Evolutionary conservation across 169 alveolate genomes (phyloP).

Genomic region (Cryptosporidium ubiquitum): DNA sequence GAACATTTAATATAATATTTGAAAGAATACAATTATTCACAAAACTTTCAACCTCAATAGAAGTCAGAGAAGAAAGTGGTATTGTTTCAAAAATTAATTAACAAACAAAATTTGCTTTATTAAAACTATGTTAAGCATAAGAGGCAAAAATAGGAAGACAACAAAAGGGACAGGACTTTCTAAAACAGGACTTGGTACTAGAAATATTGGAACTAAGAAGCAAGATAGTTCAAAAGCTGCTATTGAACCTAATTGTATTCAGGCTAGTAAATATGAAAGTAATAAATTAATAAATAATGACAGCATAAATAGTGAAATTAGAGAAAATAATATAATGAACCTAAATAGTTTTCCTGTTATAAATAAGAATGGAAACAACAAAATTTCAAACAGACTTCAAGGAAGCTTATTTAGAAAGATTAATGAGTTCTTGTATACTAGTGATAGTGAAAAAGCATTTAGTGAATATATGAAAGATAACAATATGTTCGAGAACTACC

Average conservation of each 20-base stretch:
- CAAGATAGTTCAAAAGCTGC: not conserved
- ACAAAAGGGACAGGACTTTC: not conserved
- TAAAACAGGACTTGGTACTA: not conserved
- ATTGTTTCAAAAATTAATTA: not conserved
- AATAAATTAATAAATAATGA: not conserved
- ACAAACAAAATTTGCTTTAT: not conserved
- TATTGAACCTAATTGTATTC: not conserved
- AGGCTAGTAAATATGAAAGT: not conserved
- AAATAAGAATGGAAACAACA: not conserved
- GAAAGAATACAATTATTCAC: not conserved
- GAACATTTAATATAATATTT: too few species aligned
- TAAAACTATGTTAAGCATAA: not conserved
- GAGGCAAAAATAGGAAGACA: not conserved
- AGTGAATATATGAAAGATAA: constrained; percentile 73
- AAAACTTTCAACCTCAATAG: not conserved
- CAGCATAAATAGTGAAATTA: not conserved
- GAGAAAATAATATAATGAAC: not conserved
- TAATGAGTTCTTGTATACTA: constrained; percentile 80
- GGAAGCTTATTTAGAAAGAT: constrained; percentile 80
- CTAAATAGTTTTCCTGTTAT: not conserved
- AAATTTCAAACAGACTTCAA: constrained; percentile 45
- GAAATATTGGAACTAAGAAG: not conserved
- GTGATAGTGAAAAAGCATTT: constrained; percentile 75
- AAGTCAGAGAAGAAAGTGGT: not conserved
- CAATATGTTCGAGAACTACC: constrained; percentile 79